phyloP scores from a whole-genome alignment of 768 basidiomycete species.

The Phlegmacium glaucopus region DNA sequence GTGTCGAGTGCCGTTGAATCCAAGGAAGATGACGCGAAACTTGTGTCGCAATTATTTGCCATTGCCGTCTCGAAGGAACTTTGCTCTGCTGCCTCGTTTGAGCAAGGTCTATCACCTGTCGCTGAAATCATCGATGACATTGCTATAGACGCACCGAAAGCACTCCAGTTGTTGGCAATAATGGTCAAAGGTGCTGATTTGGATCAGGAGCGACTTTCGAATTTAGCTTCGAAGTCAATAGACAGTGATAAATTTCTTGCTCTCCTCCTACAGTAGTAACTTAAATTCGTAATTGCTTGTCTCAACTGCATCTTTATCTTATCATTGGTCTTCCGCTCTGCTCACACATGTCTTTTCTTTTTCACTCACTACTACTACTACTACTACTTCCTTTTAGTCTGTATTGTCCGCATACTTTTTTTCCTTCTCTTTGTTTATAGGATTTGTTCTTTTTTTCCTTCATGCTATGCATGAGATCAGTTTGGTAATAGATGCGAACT shows the following conservation, averaged over 20 bases:
- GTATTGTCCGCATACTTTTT: constrained; percentile 8
- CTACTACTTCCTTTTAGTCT: neutral
- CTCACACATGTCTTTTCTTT: constrained; percentile 2
- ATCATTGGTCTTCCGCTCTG: constrained; percentile 12
- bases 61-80: constrained; percentile 58
- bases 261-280: constrained; percentile 53
- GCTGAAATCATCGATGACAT: constrained; percentile 85
- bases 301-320: constrained; percentile 24
- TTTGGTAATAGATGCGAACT: too few species aligned
- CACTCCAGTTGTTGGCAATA: constrained; percentile 69
- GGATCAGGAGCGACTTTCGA: constrained; percentile 54
- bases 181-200: constrained; percentile 71
- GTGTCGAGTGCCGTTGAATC: constrained; percentile 72
- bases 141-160: constrained; percentile 87
- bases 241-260: constrained; percentile 58
- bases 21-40: constrained; percentile 75
- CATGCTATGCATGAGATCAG: too few species aligned
- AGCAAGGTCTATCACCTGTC: constrained; percentile 66
- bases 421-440: neutral
- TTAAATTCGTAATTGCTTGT: constrained; percentile 18
- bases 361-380: constrained; percentile 13
- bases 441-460: neutral
- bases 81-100: constrained; percentile 58
- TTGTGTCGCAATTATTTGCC: constrained; percentile 75
- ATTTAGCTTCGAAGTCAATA: constrained; percentile 58